Evolutionary conservation across 2,329 filamentous ascomycete species (phyloP).

Genomic region (Rhexocercosporidium sp.): DNA sequence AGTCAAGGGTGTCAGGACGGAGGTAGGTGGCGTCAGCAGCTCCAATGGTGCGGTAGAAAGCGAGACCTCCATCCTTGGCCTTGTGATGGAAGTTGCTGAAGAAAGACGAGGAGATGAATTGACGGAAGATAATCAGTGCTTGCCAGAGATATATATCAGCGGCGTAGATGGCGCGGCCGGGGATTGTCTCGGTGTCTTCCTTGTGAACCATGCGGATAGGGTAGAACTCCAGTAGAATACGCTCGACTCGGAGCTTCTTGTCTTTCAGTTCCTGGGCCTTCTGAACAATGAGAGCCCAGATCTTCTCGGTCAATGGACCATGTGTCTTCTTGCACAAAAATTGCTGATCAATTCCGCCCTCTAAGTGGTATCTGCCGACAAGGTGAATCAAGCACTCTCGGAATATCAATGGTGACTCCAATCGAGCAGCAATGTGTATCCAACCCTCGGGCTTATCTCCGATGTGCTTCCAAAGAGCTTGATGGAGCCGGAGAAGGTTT

Average conservation of each 20-base stretch:
- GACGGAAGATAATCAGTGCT: conserved; percentile 32
- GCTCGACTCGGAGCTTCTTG: conserved; percentile 35
- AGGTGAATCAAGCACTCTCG: conserved; percentile 39
- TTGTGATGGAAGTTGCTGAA: conserved; percentile 28
- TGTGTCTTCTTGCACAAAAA: conserved; percentile 12
- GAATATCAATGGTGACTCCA: conserved; percentile 40
- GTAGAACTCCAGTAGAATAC: conserved; percentile 30
- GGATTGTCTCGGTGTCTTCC: conserved; percentile 19
- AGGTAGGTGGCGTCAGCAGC: conserved; percentile 29
- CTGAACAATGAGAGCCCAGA: conserved; percentile 26
- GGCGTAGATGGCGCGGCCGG: conserved; percentile 36
- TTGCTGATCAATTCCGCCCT: conserved; percentile 22
- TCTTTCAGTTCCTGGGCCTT: conserved; percentile 33
- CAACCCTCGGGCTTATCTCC: conserved; percentile 30
- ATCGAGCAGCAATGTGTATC: conserved; percentile 33
- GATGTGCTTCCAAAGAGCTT: conserved; percentile 37
- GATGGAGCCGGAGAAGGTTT: conserved; percentile 34
- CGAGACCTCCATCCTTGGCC: conserved; percentile 35
- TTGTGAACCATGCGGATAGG: conserved; percentile 33
- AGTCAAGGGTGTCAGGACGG: conserved; percentile 12
- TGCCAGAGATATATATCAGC: conserved; percentile 41
- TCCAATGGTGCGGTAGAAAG: conserved; percentile 35
- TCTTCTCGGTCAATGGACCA: conserved; percentile 13
- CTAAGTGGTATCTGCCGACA: conserved; percentile 31
- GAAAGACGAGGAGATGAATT: conserved; percentile 31